Conservation (phyloP, 179 eudicot species). For the Drosera spatulata region DNA sequence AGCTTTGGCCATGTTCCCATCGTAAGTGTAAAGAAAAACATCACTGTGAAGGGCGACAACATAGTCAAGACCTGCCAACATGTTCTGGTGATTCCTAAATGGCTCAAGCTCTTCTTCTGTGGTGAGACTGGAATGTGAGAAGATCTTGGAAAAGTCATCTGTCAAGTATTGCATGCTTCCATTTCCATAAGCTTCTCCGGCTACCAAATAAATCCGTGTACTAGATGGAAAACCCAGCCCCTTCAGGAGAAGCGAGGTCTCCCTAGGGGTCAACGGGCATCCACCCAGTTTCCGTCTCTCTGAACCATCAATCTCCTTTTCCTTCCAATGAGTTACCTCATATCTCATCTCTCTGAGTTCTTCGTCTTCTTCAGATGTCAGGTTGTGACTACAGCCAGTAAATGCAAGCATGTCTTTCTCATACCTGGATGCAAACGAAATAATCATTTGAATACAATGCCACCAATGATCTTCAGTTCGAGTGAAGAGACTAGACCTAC, state of each 20-base stretch:
- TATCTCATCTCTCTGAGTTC: slow-evolving; percentile 79
- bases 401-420: slow-evolving; percentile 99
- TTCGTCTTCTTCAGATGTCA: slow-evolving; percentile 76
- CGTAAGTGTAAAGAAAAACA: slow-evolving; percentile 86
- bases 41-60: slow-evolving; percentile 90
- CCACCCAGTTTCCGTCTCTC: slow-evolving; percentile 88
- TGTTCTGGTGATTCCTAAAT: slow-evolving; percentile 81
- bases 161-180: slow-evolving; percentile 71
- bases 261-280: slow-evolving; percentile 89
- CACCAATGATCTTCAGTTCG: neutral
- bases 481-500: slow-evolving; percentile 13
- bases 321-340: slow-evolving; percentile 97
- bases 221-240: slow-evolving; percentile 66
- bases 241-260: slow-evolving; percentile 75
- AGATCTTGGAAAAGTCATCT: slow-evolving; percentile 65
- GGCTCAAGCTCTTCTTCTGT: slow-evolving; percentile 68
- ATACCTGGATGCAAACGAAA: slow-evolving; percentile 36
- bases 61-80: slow-evolving; percentile 96
- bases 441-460: neutral
- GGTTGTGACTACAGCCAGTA: slow-evolving; percentile 87
- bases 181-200: slow-evolving; percentile 95
- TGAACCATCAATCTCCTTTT: slow-evolving; percentile 82
- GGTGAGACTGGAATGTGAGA: slow-evolving; percentile 73
- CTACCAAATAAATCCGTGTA: slow-evolving; percentile 85
- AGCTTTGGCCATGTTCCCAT: slow-evolving; percentile 99